Base-by-base conservation (phyloP, 179 eudicot species). In the Patellifolia procumbens region DNA sequence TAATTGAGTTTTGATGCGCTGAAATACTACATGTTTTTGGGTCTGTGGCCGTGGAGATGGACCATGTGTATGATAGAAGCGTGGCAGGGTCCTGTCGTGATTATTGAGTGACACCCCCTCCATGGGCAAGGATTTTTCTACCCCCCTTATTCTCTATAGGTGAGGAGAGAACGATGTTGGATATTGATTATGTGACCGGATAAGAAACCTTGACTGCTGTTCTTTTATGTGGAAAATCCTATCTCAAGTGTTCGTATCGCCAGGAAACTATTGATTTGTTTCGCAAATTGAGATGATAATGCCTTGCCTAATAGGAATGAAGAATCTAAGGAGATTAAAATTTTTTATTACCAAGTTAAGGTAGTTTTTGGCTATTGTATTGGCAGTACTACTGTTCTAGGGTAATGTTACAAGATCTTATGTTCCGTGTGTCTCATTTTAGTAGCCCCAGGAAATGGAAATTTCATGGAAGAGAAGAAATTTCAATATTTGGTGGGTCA, bases 251-350 rank as follows among this genome's bases (percentile, higher is more conserved):
- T 24, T 72, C 19, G 63, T 22, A 70, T 77, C 52, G 10, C 58
- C 45, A 15, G 37, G 43, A 31, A 46, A 60, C 51, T 49, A 70
- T 35, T 4, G n/a, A 19, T 15, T 3, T 52, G 19, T 26, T 43
- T 49, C 49, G 32, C 65, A 71, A 48, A 37, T 15, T 17, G 72
- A 63, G 49, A 61, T 32, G 43, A 35, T n/a, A 58, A 45, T 62
- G 34, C 17, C 32, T 39, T 26, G 16, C 68, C 65, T 16, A 20
- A 22, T 49, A n/a, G 39, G 5, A 48, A 45, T n/a, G 28, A 15
- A 19, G 9, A 55, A 26, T 42, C 9, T 28, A 15, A 46, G 29
- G 26, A 8, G n/a, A 58, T n/a, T 46, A 28, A 19, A 45, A 45
- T 37, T 55, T 56, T 20, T 56, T 48, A 24, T 37, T 31, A 55